These are phyloP conservation scores for Termitomyces heimii DNA, from an alignment of 768 basidiomycete species.

Conservation along the genomic window DNA sequence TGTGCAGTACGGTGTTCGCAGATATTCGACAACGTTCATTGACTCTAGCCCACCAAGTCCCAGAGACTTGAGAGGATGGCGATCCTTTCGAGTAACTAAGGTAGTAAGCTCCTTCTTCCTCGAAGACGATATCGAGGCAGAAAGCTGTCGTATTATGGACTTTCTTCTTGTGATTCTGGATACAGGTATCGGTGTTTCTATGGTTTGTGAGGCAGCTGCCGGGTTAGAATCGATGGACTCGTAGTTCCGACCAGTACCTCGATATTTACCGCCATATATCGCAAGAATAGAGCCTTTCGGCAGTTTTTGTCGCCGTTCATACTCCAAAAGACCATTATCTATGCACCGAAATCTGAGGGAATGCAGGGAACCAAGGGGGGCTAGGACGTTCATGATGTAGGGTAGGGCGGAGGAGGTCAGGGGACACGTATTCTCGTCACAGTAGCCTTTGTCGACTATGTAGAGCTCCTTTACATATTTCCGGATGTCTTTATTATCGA, in stretches of 20 bases:
- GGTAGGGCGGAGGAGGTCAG: not conserved
- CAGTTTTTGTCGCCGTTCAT: not conserved
- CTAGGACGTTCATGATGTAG: not conserved
- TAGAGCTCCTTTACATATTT: not conserved
- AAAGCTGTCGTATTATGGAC: not conserved
- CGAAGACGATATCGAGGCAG: not conserved
- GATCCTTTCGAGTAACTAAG: not conserved
- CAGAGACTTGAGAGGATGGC: not conserved
- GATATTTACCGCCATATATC: not conserved
- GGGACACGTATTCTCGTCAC: not conserved
- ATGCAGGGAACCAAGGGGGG: not conserved
- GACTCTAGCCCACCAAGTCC: conserved; percentile 3
- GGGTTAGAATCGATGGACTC: not conserved
- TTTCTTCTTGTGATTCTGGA: not conserved
- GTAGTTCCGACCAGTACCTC: not conserved
- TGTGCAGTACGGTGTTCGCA: not conserved
- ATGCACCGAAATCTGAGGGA: not conserved
- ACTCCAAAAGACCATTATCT: not conserved
- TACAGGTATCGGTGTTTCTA: not conserved
- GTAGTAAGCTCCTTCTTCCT: not conserved
- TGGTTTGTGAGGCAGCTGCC: not conserved
- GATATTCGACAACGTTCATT: not conserved
- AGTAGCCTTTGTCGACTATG: not conserved
- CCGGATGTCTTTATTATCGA: not conserved
- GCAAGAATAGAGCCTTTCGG: not conserved